Conservation (phyloP, 1,284 basidiomycete species). For the Naganishia liquefaciens region DNA sequence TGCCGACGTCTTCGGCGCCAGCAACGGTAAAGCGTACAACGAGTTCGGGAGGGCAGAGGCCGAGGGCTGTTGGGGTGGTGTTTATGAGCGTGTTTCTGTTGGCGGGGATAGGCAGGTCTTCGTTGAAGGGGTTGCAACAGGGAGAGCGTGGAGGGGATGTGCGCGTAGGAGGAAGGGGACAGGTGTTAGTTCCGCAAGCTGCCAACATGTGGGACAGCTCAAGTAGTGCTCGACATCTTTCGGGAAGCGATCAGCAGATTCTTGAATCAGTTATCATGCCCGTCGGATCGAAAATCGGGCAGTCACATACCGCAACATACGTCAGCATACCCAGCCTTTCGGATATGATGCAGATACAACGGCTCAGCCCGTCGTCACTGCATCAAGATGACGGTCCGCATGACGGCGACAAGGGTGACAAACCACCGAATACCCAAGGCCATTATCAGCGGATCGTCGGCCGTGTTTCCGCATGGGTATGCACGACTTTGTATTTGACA, state of each 20-base stretch:
- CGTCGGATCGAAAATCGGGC: not conserved
- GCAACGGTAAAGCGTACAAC: conserved; percentile 19
- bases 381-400: not conserved
- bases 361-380: not conserved
- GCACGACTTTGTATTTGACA: conserved; percentile 85
- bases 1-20: not conserved
- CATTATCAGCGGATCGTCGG: conserved; percentile 65
- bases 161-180: not conserved
- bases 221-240: not conserved
- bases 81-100: conserved; percentile 50
- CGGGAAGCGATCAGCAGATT: not conserved
- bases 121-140: not conserved
- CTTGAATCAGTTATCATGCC: not conserved
- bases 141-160: not conserved
- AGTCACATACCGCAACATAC: not conserved
- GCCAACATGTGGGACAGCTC: not conserved
- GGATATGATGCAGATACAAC: not conserved
- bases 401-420: conserved; percentile 14
- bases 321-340: not conserved
- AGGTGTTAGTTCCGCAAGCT: conserved; percentile 5
- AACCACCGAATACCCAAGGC: conserved; percentile 33
- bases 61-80: conserved; percentile 44
- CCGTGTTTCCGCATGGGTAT: conserved; percentile 86
- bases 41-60: conserved; percentile 17
- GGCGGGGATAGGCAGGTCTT: conserved; percentile 36